Evolutionary conservation across 1,284 basidiomycete species (phyloP), one percentile per base, ranked within the genome.

Genomic region (Ceratobasidium sp.): DNA sequence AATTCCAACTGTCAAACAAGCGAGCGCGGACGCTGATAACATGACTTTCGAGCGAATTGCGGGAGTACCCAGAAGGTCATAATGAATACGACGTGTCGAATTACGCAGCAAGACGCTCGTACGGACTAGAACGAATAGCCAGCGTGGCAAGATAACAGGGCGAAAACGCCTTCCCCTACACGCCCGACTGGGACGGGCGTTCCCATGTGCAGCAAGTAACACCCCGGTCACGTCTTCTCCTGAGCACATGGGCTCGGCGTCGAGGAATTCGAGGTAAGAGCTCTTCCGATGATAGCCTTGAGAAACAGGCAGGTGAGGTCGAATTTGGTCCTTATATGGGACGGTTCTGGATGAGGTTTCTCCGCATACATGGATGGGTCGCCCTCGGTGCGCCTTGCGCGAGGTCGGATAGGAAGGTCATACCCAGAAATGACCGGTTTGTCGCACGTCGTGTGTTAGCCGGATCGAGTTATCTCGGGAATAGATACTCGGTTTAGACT

Each of bases 81-180:
- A 20, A 20, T 15, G 28, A 61, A 18, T 33, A 13, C 40, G 60
- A 61, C 60, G 60, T 61, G 60, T 39, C 28, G 33, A 40, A 61
- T 40, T 39, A 40, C 55, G 18, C 28, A 61, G 13, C 9, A 61
- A 61, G 18, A 26, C 60, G 28, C 39, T 33, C 60, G 33, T 33
- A 15, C 18, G 6, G 18, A 61, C 60, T 61, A 40, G 33, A 61
- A 61, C 18, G 18, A 33, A 13, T 13, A 33, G 60, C 60, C 60
- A 61, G 60, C 60, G 60, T 61, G 60, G 60, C 60, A 61, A 39
- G 60, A 64, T 44, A 64, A 44, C 40, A n/a, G 5, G 15, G 13
- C n/a, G 40, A 46, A 20, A 64, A 44, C 28, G 33, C 40, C 33
- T 61, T 61, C 28, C 20, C 60, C 60, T 33, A 39, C 12, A 61